Evolutionary conservation across 78 protist genomes (phyloP).

Genomic region (Capsaspora owczarzaki): DNA sequence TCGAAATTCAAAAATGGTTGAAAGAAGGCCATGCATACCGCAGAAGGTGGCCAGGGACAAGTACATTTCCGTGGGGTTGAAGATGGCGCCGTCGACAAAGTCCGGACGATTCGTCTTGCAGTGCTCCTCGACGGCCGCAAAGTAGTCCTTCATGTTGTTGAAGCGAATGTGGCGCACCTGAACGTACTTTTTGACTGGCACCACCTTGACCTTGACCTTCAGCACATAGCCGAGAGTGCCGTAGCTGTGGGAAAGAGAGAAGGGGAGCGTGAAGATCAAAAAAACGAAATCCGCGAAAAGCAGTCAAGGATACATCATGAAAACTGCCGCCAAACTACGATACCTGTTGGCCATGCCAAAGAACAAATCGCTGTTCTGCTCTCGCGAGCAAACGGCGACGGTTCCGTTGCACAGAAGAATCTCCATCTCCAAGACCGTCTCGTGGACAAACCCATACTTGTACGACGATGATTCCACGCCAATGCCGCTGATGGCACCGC

Average conservation of each 20-base stretch:
- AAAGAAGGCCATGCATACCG: no score
- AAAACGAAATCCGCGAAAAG: neutral
- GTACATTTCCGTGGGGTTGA: neutral
- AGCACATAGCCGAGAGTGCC: neutral
- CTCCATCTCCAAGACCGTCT: neutral
- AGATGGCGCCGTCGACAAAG: neutral
- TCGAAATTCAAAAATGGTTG: no score
- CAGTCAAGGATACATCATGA: neutral
- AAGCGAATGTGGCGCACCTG: neutral
- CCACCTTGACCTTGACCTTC: neutral
- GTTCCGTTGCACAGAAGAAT: neutral
- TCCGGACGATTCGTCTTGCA: neutral
- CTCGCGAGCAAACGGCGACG: neutral
- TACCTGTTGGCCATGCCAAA: neutral
- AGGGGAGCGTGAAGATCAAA: neutral
- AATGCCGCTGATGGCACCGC: neutral
- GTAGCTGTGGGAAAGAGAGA: neutral
- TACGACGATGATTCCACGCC: neutral
- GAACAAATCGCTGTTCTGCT: neutral
- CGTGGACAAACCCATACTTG: slow-evolving; percentile 3
- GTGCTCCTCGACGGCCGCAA: neutral
- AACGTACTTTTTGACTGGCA: neutral
- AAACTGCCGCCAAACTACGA: neutral
- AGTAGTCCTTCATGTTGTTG: neutral
- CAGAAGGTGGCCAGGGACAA: neutral